Percentiles rank a stretch among this genome's conserved stretches.
Evolutionary conservation across 169 alveolate genomes (phyloP).

Genomic region (Condylostoma magnum): DNA sequence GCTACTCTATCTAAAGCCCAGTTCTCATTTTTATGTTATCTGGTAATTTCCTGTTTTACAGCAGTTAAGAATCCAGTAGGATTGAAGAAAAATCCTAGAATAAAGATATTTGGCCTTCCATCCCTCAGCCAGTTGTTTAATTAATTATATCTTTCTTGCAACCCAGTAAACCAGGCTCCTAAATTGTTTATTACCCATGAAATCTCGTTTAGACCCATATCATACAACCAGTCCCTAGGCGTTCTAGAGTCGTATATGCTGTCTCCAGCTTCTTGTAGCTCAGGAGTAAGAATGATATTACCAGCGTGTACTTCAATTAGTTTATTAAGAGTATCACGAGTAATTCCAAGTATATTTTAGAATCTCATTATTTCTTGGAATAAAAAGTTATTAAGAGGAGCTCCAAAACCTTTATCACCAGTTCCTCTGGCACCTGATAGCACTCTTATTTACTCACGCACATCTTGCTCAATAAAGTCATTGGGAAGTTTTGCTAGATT

Average conservation of each 20-base stretch:
- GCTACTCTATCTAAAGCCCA: slow-evolving; percentile 95
- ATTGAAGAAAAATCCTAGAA: slow-evolving; percentile 95
- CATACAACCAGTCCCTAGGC: slow-evolving; percentile 93
- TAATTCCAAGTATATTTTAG: slow-evolving; percentile 90
- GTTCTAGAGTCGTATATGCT: slow-evolving; percentile 85
- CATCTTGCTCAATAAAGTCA: slow-evolving; percentile 86
- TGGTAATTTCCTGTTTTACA: slow-evolving; percentile 91
- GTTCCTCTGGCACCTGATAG: slow-evolving; percentile 87
- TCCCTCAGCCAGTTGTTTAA: slow-evolving; percentile 90
- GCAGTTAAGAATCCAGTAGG: slow-evolving; percentile 96
- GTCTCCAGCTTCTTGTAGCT: slow-evolving; percentile 86
- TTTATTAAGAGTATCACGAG: slow-evolving; percentile 84
- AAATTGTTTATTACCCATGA: slow-evolving; percentile 94
- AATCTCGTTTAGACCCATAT: slow-evolving; percentile 96
- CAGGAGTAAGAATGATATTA: slow-evolving; percentile 93
- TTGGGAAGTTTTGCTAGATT: slow-evolving; percentile 86
- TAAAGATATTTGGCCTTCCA: slow-evolving; percentile 90
- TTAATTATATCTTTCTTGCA: slow-evolving; percentile 89
- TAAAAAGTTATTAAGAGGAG: slow-evolving; percentile 95
- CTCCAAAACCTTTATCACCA: slow-evolving; percentile 78
- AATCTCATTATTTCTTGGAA: slow-evolving; percentile 94
- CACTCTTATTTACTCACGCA: slow-evolving; percentile 83
- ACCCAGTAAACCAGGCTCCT: slow-evolving; percentile 95
- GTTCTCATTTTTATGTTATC: slow-evolving; percentile 88
- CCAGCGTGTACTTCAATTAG: slow-evolving; percentile 95